Percentiles rank a stretch among this genome's conserved stretches.
phyloP scores from a whole-genome alignment of 257 asterid genomes.

The Lavandula angustifolia region DNA sequence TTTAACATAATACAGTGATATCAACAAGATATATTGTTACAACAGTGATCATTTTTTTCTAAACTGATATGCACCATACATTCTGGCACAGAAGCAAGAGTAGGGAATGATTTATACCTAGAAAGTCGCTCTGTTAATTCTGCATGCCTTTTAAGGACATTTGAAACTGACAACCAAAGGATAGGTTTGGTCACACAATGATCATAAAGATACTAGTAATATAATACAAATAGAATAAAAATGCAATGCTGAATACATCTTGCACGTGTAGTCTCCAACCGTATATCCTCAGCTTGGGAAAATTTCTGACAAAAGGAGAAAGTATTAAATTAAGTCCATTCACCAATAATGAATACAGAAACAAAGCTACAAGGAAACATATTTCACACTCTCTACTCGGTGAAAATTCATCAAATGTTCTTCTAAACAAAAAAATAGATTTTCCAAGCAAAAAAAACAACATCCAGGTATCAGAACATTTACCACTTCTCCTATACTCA shows the following conservation, averaged over 20 bases:
- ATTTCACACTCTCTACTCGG: neutral
- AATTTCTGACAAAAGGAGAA: conserved; percentile 43
- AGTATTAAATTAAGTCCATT: conserved; percentile 8
- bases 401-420: conserved; percentile 4
- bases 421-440: neutral
- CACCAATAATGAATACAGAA: conserved; percentile 19
- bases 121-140: conserved; percentile 87
- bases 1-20: neutral
- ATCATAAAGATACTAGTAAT: neutral
- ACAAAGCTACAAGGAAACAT: neutral
- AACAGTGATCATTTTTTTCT: neutral
- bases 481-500: conserved; percentile 51
- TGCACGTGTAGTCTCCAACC: conserved; percentile 66
- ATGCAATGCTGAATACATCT: conserved; percentile 49
- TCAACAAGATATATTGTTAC: neutral
- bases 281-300: conserved; percentile 55
- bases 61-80: conserved; percentile 5
- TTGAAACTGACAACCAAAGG: conserved; percentile 61
- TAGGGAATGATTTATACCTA: conserved; percentile 47
- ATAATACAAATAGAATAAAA: conserved; percentile 19
- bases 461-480: conserved; percentile 14
- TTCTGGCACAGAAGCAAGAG: neutral
- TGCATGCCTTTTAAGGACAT: conserved; percentile 82
- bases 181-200: conserved; percentile 8
- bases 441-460: neutral